A percentile compares a stretch with the other conserved stretches of the same genome.
Conservation (phyloP, 768 basidiomycete species). For the Phlegmacium glaucopus region DNA sequence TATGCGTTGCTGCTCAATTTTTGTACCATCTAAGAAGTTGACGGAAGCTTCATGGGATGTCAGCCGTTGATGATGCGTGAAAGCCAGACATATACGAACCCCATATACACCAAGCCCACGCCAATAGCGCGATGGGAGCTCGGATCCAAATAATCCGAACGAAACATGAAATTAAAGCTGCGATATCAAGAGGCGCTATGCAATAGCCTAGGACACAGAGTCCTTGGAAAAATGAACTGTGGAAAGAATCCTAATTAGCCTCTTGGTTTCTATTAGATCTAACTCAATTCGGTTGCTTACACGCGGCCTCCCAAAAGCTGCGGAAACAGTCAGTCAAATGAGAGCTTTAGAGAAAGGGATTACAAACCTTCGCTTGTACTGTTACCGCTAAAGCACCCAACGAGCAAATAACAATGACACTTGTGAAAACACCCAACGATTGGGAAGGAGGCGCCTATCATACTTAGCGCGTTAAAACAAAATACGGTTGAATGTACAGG, state of each 20-base stretch:
- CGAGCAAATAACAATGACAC: constrained; percentile 90
- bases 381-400: constrained; percentile 90
- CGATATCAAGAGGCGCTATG: constrained; percentile 88
- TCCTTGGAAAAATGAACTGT: constrained; percentile 92
- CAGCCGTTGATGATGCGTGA: background rate
- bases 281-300: constrained; percentile 38
- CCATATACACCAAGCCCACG: constrained; percentile 98
- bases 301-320: constrained; percentile 82
- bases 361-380: constrained; percentile 85
- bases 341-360: background rate
- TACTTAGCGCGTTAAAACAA: constrained; percentile 1
- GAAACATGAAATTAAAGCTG: constrained; percentile 84
- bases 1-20: constrained; percentile 87
- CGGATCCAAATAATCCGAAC: constrained; percentile 84
- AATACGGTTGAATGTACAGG: background rate
- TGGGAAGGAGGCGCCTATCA: constrained; percentile 80
- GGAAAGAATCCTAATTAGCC: constrained; percentile 1
- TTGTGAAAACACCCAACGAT: constrained; percentile 86
- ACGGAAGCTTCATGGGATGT: constrained; percentile 62
- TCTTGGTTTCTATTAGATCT: background rate
- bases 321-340: constrained; percentile 2
- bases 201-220: constrained; percentile 95
- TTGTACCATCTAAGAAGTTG: constrained; percentile 94
- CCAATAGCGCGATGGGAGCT: constrained; percentile 78
- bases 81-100: constrained; percentile 49